phyloP scores from a whole-genome alignment of 2,329 filamentous ascomycete genomes.

The Fusarium clavum region DNA sequence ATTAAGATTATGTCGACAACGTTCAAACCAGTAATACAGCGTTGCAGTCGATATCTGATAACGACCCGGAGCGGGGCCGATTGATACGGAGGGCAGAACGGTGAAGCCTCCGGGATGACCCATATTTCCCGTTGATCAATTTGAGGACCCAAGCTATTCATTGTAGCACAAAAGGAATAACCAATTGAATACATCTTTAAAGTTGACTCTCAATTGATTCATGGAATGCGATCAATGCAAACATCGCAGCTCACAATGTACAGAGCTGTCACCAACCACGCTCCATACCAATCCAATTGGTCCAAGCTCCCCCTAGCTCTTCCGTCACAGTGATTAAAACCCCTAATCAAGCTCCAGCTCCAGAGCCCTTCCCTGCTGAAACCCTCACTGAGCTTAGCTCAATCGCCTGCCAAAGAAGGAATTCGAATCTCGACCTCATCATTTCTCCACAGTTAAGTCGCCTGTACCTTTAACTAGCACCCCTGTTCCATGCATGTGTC shows the following conservation, averaged over 20 bases:
- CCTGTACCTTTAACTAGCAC: constrained; percentile 7
- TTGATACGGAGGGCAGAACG: not conserved
- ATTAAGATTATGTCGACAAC: not conserved
- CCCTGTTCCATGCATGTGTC: constrained; percentile 27
- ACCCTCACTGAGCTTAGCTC: constrained; percentile 1
- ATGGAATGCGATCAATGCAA: not conserved
- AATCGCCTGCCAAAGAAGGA: not conserved
- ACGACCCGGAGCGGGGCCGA: constrained; percentile 26
- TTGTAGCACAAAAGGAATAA: not conserved
- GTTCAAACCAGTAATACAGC: not conserved
- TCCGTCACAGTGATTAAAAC: constrained; percentile 9
- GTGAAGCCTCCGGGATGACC: not conserved
- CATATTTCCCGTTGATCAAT: not conserved
- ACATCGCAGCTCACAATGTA: not conserved
- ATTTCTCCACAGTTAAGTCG: constrained; percentile 27
- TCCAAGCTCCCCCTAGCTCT: constrained; percentile 18
- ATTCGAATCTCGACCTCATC: constrained; percentile 4
- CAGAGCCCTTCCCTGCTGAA: constrained; percentile 9
- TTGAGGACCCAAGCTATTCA: not conserved
- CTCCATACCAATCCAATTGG: constrained; percentile 14
- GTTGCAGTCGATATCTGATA: constrained; percentile 15
- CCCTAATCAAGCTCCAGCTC: constrained; percentile 25
- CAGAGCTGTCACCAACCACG: constrained; percentile 1
- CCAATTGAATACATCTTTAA: not conserved
- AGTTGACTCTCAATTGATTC: not conserved